Evolutionary conservation across 345 rosid species (phyloP).

Genomic region (Excoecaria cochinchinensis): DNA sequence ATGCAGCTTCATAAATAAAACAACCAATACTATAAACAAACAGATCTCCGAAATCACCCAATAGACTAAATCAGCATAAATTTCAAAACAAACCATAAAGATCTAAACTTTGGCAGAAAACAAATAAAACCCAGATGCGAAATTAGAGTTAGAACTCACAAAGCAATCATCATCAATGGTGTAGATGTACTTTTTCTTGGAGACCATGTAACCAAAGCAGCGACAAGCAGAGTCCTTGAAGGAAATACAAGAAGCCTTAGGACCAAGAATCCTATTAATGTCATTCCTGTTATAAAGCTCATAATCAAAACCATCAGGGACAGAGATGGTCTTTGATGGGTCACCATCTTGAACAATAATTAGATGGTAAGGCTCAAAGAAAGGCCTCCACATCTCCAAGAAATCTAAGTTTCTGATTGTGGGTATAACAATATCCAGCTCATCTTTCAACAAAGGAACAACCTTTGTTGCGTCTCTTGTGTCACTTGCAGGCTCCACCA

Average conservation of each 20-base stretch:
- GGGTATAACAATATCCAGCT: constrained; percentile 92
- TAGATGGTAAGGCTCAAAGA: constrained; percentile 86
- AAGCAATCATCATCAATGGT: constrained; percentile 98
- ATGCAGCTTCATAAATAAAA: too few species aligned
- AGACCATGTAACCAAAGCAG: constrained; percentile 95
- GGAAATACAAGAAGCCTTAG: constrained; percentile 93
- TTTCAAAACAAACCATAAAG: constrained; percentile 1
- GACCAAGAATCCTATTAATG: constrained; percentile 78
- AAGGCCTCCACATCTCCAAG: constrained; percentile 99
- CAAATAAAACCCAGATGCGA: constrained; percentile 12
- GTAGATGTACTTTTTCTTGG: constrained; percentile 95
- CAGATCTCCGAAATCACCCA: background rate
- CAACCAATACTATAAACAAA: too few species aligned
- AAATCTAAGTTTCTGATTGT: constrained; percentile 91
- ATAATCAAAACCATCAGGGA: constrained; percentile 88
- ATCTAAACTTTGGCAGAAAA: constrained; percentile 14
- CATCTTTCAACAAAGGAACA: constrained; percentile 54
- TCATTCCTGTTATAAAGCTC: constrained; percentile 94
- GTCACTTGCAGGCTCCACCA: constrained; percentile 59
- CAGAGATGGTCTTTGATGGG: constrained; percentile 73
- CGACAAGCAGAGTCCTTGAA: constrained; percentile 98
- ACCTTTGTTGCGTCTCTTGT: constrained; percentile 33
- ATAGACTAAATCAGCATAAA: background rate
- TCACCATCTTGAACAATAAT: constrained; percentile 98
- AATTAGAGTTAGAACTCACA: constrained; percentile 43